Evolutionary conservation across 2,329 filamentous ascomycete genomes (phyloP), one percentile per base, ranked within the genome.

Genomic region (Purpureocillium lavendulum): DNA sequence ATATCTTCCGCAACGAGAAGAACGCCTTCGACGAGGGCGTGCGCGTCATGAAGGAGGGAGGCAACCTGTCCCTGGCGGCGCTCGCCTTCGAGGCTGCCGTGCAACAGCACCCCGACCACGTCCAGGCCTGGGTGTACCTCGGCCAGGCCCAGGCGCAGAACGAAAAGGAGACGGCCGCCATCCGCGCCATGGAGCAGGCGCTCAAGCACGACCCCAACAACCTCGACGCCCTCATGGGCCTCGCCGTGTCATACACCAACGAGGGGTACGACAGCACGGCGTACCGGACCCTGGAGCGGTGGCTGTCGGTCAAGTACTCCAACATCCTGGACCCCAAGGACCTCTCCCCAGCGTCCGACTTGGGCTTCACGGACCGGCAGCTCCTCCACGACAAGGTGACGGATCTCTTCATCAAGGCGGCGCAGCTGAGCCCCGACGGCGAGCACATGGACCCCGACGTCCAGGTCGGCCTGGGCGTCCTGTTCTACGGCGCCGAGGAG

Each of bases 361-460:
- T 96, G 53, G 89, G 90, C 50, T 96, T 97, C 67, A 96, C 89
- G 21, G 90, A 97, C 65, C 84, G 90, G 18, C 82, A 92, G 55
- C 70, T 84, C 38, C 76, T 98, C 17, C 92, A 97, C 62, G 83
- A 90, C 52, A 87, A 87, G 56, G 86, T 98, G 29, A 96, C 88
- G 1, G 75, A 86, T 45, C 75, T 90, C 33, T 98, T 96, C 66
- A 94, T 98, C 56, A 71, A 82, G 58, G 92, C 92, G 0, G 92
- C 92, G 1, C 89, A 95, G 54, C 77, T 96, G 36, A 92, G 87
- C 24, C 92, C 92, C 0, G 82, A 87, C 36, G 92, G 90, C 44
- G 87, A 88, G 55, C 87, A 92, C 55, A 97, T 98, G 85, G 94
- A 98, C 56, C 92, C 92, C 0, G 92, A 98, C 58, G 92, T 98